Conservation (phyloP, 495 filamentous ascomycete species). For the Neurospora sp. region DNA sequence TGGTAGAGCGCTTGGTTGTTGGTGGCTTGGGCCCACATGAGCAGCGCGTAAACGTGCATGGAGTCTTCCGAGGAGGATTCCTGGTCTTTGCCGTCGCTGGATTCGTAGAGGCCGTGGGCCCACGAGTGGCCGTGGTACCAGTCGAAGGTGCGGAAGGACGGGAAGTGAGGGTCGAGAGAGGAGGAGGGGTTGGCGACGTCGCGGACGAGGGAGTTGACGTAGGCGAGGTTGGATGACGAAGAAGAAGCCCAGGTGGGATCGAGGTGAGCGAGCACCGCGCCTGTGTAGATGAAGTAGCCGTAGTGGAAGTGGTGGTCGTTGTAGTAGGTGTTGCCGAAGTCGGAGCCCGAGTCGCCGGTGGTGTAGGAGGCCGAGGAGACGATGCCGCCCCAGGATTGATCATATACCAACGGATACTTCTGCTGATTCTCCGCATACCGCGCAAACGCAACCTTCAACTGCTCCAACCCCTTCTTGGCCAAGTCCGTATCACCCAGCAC, state of each 20-base stretch:
- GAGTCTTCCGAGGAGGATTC: constrained; percentile 89
- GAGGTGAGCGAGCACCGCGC: constrained; percentile 72
- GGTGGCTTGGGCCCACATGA: constrained; percentile 81
- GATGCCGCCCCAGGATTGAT: constrained; percentile 73
- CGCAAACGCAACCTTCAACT: constrained; percentile 68
- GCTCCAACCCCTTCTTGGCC: constrained; percentile 50
- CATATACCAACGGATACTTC: constrained; percentile 68
- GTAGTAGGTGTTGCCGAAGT: constrained; percentile 80
- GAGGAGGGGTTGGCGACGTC: constrained; percentile 68
- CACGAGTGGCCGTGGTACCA: constrained; percentile 95
- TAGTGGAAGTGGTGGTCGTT: constrained; percentile 97
- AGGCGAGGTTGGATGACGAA: constrained; percentile 53
- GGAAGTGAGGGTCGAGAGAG: constrained; percentile 60
- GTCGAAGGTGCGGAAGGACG: constrained; percentile 79
- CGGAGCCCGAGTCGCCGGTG: constrained; percentile 57
- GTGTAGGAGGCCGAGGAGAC: constrained; percentile 71
- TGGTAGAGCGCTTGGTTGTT: constrained; percentile 39
- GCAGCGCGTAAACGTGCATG: constrained; percentile 78
- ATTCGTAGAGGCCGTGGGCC: constrained; percentile 90
- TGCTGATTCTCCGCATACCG: constrained; percentile 69
- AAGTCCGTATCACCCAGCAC: constrained; percentile 50
- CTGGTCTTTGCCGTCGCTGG: constrained; percentile 84
- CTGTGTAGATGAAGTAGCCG: constrained; percentile 83
- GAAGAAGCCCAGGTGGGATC: constrained; percentile 63
- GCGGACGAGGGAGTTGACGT: constrained; percentile 68